These are phyloP conservation scores for Paramyrothecium roridum DNA, from an alignment of 2,329 filamentous ascomycete species.

Conservation along the genomic window DNA sequence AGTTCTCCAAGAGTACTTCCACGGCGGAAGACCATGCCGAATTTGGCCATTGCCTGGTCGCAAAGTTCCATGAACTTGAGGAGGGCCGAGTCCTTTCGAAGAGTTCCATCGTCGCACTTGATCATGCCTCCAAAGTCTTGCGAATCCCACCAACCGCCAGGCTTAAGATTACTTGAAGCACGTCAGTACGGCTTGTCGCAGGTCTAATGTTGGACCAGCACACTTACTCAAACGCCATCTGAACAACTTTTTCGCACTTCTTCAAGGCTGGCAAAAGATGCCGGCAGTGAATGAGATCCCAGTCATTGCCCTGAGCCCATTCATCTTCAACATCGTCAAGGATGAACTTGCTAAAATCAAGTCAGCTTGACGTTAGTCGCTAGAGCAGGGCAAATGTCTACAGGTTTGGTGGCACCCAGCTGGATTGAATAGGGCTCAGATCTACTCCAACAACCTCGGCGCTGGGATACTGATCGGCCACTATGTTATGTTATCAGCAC, in stretches of 20 bases:
- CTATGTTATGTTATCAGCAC: conserved; percentile 3
- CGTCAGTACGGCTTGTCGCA: not conserved
- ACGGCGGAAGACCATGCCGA: conserved; percentile 29
- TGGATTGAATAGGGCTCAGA: conserved; percentile 18
- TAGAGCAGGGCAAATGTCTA: too few species aligned
- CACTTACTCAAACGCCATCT: conserved; percentile 12
- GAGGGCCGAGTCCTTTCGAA: conserved; percentile 26
- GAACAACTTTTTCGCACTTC: conserved; percentile 9
- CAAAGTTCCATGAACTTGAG: conserved; percentile 18
- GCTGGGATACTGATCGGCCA: conserved; percentile 18
- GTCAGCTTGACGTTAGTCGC: too few species aligned
- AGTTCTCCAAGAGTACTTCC: conserved; percentile 10
- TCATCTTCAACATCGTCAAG: conserved; percentile 40
- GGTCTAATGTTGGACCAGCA: not conserved
- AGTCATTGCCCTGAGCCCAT: conserved; percentile 34
- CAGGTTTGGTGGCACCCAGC: conserved; percentile 37
- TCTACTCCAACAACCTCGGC: conserved; percentile 18
- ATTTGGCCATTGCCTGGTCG: conserved; percentile 15
- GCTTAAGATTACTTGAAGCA: conserved; percentile 10
- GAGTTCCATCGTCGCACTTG: conserved; percentile 34
- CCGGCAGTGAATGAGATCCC: conserved; percentile 18
- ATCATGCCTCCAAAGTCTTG: conserved; percentile 33
- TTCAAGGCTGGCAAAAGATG: conserved; percentile 17
- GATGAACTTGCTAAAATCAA: conserved; percentile 19
- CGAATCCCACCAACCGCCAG: conserved; percentile 18